phyloP scores from a whole-genome alignment of 208 protist genomes.

The Acanthamoeba lenticulata region DNA sequence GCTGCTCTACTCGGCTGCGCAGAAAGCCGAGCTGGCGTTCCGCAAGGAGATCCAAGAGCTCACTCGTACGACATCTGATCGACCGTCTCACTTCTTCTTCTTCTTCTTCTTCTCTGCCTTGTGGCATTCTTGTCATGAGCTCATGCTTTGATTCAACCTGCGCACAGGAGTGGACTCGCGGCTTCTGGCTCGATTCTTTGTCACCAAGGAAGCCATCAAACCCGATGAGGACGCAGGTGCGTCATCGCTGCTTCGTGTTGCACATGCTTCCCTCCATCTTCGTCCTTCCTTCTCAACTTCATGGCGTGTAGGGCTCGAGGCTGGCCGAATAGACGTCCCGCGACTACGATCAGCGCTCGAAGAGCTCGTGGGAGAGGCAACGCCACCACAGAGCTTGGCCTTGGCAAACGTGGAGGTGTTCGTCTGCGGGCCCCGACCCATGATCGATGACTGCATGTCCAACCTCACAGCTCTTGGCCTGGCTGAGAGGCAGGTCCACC shows the following conservation, averaged over 20 bases:
- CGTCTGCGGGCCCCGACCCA: neutral
- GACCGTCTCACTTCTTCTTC: neutral
- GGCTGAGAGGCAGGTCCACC: neutral
- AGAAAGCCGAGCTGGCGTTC: neutral
- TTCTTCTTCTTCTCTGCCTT: neutral
- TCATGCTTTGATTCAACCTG: neutral
- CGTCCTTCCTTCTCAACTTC: neutral
- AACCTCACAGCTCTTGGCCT: neutral
- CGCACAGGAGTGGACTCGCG: neutral
- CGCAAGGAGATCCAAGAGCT: neutral
- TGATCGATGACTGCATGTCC: slow-evolving; percentile 19
- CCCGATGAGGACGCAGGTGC: neutral
- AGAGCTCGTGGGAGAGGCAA: neutral
- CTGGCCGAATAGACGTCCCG: neutral
- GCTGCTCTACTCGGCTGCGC: neutral
- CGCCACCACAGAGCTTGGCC: neutral
- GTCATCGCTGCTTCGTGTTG: neutral
- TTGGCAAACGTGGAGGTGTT: neutral
- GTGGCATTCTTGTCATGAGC: neutral
- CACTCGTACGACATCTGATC: neutral
- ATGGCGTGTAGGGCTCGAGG: neutral
- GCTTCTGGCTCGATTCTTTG: neutral
- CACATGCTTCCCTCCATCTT: neutral
- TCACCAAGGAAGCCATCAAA: neutral
- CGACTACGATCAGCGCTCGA: neutral